These are phyloP conservation scores for Colletotrichum caudatum DNA, from an alignment of 2,329 filamentous ascomycete species.

Conservation along the genomic window DNA sequence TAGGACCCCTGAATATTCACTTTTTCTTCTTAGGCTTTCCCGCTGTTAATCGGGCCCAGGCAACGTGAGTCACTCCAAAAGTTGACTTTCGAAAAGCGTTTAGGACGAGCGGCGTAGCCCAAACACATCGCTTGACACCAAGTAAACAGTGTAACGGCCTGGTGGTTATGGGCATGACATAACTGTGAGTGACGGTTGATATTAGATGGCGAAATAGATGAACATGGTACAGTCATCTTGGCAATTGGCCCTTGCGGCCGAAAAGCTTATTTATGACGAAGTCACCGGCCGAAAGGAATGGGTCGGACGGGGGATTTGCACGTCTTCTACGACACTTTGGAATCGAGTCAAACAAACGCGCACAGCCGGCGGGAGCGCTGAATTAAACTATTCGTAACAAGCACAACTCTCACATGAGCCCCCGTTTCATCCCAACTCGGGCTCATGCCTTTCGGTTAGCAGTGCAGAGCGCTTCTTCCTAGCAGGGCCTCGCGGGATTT, in stretches of 20 bases:
- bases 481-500: not conserved
- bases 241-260: too few relatives aligned
- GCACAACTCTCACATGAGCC: not conserved
- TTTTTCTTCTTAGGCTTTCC: not conserved
- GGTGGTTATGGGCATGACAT: not conserved
- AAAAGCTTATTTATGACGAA: not conserved
- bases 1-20: too few relatives aligned
- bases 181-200: too few relatives aligned
- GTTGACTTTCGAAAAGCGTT: not conserved
- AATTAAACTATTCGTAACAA: not conserved
- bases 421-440: not conserved
- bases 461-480: not conserved
- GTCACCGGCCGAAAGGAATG: not conserved
- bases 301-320: slow-evolving; percentile 2
- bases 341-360: not conserved
- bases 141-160: not conserved
- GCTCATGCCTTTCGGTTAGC: not conserved
- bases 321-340: slow-evolving; percentile 28
- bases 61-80: not conserved
- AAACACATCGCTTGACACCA: not conserved
- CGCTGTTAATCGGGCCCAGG: not conserved
- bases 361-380: not conserved
- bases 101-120: not conserved
- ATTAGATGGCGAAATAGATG: not conserved
- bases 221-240: not conserved